Conservation (phyloP, 192 early-diverging fungal genomes). For the Coemansia sp. region DNA sequence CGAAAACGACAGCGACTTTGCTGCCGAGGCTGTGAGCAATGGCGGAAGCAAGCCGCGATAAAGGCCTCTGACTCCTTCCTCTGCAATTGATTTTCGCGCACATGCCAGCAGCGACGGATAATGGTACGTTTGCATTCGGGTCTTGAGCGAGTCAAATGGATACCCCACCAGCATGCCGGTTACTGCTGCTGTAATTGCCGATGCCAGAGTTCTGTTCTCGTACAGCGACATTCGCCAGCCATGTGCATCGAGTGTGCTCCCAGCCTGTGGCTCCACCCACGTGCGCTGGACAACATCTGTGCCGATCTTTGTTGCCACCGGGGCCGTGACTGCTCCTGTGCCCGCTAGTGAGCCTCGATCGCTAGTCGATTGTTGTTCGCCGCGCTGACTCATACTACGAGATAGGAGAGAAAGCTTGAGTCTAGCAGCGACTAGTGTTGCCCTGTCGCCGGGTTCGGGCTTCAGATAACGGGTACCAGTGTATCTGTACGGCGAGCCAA, state of each 20-base stretch:
- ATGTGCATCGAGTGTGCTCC: neutral
- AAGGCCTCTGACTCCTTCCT: slow-evolving; percentile 85
- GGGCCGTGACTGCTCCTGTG: slow-evolving; percentile 11
- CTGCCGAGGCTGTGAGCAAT: slow-evolving; percentile 77
- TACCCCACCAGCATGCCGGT: slow-evolving; percentile 71
- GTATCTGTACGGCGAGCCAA: neutral
- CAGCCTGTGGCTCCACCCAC: slow-evolving; percentile 8
- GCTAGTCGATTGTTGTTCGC: slow-evolving; percentile 7
- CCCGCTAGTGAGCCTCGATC: slow-evolving; percentile 1
- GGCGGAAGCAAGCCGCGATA: slow-evolving; percentile 87
- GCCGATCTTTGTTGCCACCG: slow-evolving; percentile 6
- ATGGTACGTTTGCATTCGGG: slow-evolving; percentile 92
- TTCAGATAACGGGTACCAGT: neutral
- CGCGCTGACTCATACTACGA: slow-evolving; percentile 6
- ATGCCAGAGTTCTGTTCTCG: slow-evolving; percentile 66
- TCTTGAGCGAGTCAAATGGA: slow-evolving; percentile 96
- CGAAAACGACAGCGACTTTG: slow-evolving; percentile 90
- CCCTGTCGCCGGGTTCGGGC: neutral
- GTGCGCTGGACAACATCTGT: slow-evolving; percentile 2
- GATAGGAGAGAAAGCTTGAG: neutral
- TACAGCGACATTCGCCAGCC: slow-evolving; percentile 40
- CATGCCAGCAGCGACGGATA: slow-evolving; percentile 81
- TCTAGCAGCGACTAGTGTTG: slow-evolving; percentile 2
- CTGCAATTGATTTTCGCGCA: slow-evolving; percentile 70
- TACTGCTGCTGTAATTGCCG: slow-evolving; percentile 72